Base-by-base conservation (phyloP, 108 stramenopile species). In the Nitzschia sp. region DNA sequence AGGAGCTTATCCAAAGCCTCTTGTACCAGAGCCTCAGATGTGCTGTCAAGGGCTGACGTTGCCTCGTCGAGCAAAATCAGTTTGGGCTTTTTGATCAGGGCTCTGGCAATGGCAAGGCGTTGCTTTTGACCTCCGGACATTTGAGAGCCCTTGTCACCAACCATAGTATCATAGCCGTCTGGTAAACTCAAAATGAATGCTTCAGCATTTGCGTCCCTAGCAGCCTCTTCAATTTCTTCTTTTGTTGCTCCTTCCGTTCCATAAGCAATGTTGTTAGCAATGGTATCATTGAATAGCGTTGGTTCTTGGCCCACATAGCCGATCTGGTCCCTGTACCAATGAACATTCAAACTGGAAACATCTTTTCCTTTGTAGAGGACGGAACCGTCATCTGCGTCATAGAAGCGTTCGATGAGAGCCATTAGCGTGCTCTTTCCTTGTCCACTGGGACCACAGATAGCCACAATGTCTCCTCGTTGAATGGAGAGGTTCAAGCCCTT, bases 281-380 rank as follows among this genome's bases (percentile, higher is more conserved):
- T 85, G 24, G 83, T 89, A 40, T 97, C 97, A 22, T 85, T 66
- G 66, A 96, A 98, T 11, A 96, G 88, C 6, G 74, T 54, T 2
- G 79, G 76, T 59, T 98, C 98, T 81, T 99, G 99, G 8, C 84
- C 84, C 17, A 99, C 98, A 14, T 96, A 78, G 14, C 97, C 98
- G 58, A 99, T 86, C 20, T 81, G 72, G 26, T 43, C 42, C 50
- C 76, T 72, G 48, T 71, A 71, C 19, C 56, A 44, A 24, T 81
- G 80, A 53, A 98, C 51, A 67, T 95, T 83, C 69, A 96, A 66
- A 19, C 69, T 46, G 38, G 65, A 69, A 14, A 98, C 74, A 73
- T 98, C 86, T 7, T 52, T 40, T 10, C 92, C 94, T 65, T 98
- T 89, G 24, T 98, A 73, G 26, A 65, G 58, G 15, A 99, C 83